Conservation (phyloP, 495 filamentous ascomycete genomes). For the Lepidopterella palustris region DNA sequence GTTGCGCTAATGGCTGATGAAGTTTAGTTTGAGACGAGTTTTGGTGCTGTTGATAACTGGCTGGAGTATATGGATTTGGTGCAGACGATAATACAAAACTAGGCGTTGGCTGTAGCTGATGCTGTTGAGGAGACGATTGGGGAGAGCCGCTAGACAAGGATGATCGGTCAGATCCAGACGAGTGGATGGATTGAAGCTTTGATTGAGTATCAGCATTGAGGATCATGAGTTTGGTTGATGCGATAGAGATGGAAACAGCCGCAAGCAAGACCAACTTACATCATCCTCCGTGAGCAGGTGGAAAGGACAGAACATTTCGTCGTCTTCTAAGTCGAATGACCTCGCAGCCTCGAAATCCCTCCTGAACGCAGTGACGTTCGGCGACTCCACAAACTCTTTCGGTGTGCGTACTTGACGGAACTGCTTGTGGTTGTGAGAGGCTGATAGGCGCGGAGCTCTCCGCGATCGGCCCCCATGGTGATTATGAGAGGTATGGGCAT, state of each 20-base stretch:
- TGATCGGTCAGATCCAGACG: slow-evolving; percentile 83
- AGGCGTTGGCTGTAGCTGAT: slow-evolving; percentile 70
- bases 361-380: slow-evolving; percentile 67
- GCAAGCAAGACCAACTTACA: slow-evolving; percentile 55
- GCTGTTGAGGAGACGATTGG: slow-evolving; percentile 78
- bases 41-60: slow-evolving; percentile 42
- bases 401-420: slow-evolving; percentile 75
- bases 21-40: slow-evolving; percentile 59
- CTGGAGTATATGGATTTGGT: slow-evolving; percentile 63
- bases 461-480: slow-evolving; percentile 84
- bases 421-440: slow-evolving; percentile 79
- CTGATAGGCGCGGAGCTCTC: slow-evolving; percentile 73
- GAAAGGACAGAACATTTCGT: slow-evolving; percentile 88
- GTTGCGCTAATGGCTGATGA: slow-evolving; percentile 79
- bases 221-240: slow-evolving; percentile 1
- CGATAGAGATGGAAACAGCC: background rate
- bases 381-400: slow-evolving; percentile 75
- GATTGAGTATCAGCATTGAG: slow-evolving; percentile 17
- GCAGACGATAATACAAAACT: slow-evolving; percentile 75
- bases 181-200: slow-evolving; percentile 82
- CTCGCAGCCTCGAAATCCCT: slow-evolving; percentile 82
- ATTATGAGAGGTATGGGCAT: slow-evolving; percentile 45
- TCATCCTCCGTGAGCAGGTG: slow-evolving; percentile 90
- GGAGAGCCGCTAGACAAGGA: slow-evolving; percentile 92
- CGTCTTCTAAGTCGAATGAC: slow-evolving; percentile 95